phyloP scores from a whole-genome alignment of 805 yeast genomes.

The Cyberlindnera sargentensis region DNA sequence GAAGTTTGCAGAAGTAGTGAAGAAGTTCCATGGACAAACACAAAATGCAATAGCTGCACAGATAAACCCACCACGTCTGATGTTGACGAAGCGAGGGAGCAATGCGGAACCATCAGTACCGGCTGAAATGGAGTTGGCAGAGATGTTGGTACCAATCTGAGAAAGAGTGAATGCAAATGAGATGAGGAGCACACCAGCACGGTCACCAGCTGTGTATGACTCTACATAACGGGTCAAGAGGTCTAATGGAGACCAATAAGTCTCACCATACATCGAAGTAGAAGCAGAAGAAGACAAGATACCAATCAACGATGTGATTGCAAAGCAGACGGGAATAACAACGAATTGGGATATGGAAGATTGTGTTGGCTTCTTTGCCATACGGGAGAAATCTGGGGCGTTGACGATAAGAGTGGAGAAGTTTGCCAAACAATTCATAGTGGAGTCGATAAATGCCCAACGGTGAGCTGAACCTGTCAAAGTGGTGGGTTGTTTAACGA shows the following conservation, averaged over 20 bases:
- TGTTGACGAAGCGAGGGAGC: constrained; percentile 57
- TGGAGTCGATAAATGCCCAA: constrained; percentile 78
- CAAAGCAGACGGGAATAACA: constrained; percentile 71
- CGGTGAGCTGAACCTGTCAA: constrained; percentile 55
- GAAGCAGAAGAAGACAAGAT: constrained; percentile 80
- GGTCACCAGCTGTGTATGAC: constrained; percentile 45
- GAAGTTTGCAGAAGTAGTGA: constrained; percentile 62
- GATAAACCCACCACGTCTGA: constrained; percentile 74
- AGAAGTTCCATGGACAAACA: constrained; percentile 81
- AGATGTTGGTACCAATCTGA: constrained; percentile 71
- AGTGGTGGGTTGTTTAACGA: constrained; percentile 48
- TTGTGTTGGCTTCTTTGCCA: constrained; percentile 51
- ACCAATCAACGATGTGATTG: constrained; percentile 79
- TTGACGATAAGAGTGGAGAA: constrained; percentile 82
- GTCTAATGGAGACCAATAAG: constrained; percentile 82
- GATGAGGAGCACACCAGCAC: constrained; percentile 78
- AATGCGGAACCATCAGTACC: constrained; percentile 69
- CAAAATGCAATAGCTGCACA: constrained; percentile 67
- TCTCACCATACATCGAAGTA: constrained; percentile 54
- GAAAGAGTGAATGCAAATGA: constrained; percentile 66
- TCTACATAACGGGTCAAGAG: constrained; percentile 53
- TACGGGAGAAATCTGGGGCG: constrained; percentile 86
- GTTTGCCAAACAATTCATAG: constrained; percentile 79
- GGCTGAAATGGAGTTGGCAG: constrained; percentile 67
- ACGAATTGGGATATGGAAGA: constrained; percentile 51